Evolutionary conservation across 495 filamentous ascomycete species (phyloP).

Genomic region (Penicillium paxilli): DNA sequence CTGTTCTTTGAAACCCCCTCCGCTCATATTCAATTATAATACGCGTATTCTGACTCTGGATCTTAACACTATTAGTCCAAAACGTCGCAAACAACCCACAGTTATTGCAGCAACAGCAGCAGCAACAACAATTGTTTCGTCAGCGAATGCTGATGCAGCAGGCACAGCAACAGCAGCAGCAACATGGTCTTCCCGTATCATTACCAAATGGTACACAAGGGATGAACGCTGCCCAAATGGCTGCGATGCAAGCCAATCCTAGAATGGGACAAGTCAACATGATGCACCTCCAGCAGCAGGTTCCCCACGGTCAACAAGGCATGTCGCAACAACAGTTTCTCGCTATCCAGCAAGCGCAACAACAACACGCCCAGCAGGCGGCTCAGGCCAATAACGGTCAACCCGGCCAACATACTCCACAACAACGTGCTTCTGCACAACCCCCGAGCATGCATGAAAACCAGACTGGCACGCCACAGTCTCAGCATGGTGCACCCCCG

Average conservation of each 20-base stretch:
- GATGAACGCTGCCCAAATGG: conserved; percentile 55
- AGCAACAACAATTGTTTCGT: conserved; percentile 41
- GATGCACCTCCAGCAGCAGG: conserved; percentile 50
- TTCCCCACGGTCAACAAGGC: conserved; percentile 54
- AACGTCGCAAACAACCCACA: conserved; percentile 54
- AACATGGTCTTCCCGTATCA: conserved; percentile 51
- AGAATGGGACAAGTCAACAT: conserved; percentile 45
- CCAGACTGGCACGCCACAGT: conserved; percentile 52
- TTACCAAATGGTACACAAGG: conserved; percentile 62
- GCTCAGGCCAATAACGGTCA: conserved; percentile 42
- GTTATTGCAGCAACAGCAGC: conserved; percentile 48
- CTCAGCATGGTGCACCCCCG: conserved; percentile 48
- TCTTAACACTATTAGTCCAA: background rate
- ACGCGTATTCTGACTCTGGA: conserved; percentile 13
- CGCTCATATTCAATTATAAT: conserved; percentile 3
- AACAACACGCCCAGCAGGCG: conserved; percentile 38
- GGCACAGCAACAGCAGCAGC: conserved; percentile 40
- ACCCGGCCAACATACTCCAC: conserved; percentile 48
- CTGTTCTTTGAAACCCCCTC: background rate
- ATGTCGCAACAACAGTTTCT: conserved; percentile 52
- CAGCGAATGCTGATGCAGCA: conserved; percentile 36
- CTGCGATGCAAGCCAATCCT: conserved; percentile 53
- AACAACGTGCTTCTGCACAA: conserved; percentile 47
- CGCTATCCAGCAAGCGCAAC: conserved; percentile 39
- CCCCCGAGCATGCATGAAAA: conserved; percentile 47